Conservation (phyloP, 148 eudicot species). For the Dianthus caryophyllus region DNA sequence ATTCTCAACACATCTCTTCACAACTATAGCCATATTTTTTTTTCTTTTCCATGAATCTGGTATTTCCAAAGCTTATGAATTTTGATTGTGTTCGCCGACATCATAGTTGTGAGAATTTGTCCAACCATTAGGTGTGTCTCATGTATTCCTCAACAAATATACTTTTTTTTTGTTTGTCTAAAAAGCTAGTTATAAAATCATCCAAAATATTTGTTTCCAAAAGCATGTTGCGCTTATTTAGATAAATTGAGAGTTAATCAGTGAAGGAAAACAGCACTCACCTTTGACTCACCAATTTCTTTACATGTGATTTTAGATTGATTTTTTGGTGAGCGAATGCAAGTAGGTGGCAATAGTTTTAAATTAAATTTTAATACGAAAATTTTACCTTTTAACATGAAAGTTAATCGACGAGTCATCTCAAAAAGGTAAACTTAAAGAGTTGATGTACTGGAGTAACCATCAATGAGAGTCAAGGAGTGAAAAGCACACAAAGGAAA, state of each 20-base stretch:
- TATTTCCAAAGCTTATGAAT: neutral
- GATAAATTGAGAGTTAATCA: too few species aligned
- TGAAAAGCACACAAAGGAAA: too few species aligned
- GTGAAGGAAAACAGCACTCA: neutral
- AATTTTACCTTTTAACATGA: too few species aligned
- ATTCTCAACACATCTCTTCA: neutral
- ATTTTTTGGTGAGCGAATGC: neutral
- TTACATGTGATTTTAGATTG: neutral
- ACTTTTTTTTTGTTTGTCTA: too few species aligned
- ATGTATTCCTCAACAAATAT: neutral
- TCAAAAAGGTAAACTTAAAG: too few species aligned
- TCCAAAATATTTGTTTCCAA: neutral
- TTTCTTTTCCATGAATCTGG: neutral
- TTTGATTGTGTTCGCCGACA: neutral
- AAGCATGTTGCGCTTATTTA: neutral
- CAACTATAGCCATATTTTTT: neutral
- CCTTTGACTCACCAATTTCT: neutral
- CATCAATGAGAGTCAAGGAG: too few species aligned
- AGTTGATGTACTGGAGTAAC: too few species aligned
- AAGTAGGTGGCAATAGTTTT: too few species aligned
- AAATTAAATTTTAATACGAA: too few species aligned
- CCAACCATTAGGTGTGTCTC: neutral
- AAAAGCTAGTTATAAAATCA: neutral
- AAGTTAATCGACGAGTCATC: too few species aligned
- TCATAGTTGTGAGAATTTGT: neutral